Percentiles rank a stretch among this genome's conserved stretches.
Evolutionary conservation across 1,139 yeast genomes (phyloP).

Genomic region (Hanseniaspora uvarum): DNA sequence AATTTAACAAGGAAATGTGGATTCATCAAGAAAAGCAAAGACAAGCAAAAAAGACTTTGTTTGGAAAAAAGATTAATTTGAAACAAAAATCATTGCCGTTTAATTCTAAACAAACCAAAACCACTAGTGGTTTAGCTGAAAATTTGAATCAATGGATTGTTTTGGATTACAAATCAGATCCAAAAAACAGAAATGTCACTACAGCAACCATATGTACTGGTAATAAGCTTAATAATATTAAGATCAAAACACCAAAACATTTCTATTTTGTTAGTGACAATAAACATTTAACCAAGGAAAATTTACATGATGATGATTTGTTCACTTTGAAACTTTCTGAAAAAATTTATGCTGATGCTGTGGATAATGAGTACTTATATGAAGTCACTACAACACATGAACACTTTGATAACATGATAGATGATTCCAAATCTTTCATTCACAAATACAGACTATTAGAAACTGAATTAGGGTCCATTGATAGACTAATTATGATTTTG

Average conservation of each 20-base stretch:
- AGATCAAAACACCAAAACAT: slow-evolving; percentile 10
- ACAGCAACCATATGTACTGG: slow-evolving; percentile 1
- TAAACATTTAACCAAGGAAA: neutral
- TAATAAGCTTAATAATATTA: neutral
- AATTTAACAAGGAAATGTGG: slow-evolving; percentile 82
- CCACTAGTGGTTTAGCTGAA: neutral
- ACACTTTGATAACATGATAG: neutral
- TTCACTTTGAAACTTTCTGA: neutral
- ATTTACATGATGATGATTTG: neutral
- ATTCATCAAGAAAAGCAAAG: slow-evolving; percentile 58
- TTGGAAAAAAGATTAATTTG: slow-evolving; percentile 47
- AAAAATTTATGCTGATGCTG: neutral
- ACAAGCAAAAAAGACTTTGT: slow-evolving; percentile 60
- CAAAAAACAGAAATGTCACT: neutral
- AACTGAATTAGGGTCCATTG: slow-evolving; percentile 53
- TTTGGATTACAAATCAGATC: neutral
- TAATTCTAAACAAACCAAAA: slow-evolving; percentile 17
- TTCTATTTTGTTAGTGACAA: slow-evolving; percentile 8
- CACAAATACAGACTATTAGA: slow-evolving; percentile 57
- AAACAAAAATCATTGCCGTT: slow-evolving; percentile 33
- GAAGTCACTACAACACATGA: slow-evolving; percentile 5
- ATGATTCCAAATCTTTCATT: slow-evolving; percentile 12
- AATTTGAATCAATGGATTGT: slow-evolving; percentile 12
- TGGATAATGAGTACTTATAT: neutral
- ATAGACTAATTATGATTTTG: slow-evolving; percentile 66